Evolutionary conservation across 2,329 filamentous ascomycete species (phyloP).

Genomic region (Claviceps sp.): DNA sequence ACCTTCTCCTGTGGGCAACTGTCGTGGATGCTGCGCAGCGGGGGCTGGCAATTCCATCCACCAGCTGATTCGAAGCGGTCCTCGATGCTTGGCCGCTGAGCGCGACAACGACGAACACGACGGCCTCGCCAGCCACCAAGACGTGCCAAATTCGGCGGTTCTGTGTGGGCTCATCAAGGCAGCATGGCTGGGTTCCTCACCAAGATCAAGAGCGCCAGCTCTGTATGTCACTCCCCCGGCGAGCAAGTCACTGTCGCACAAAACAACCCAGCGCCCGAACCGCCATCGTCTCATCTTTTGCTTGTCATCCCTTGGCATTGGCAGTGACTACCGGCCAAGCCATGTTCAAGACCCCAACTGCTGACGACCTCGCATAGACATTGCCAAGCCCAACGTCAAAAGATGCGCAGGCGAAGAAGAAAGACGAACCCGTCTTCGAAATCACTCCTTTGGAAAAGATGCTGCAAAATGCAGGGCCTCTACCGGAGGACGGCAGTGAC

Average conservation of each 20-base stretch:
- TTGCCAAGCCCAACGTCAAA: conserved; percentile 28
- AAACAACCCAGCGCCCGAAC: neutral
- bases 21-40: conserved; percentile 23
- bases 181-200: conserved; percentile 44
- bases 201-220: conserved; percentile 42
- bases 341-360: conserved; percentile 10
- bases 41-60: conserved; percentile 16
- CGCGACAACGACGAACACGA: neutral
- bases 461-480: conserved; percentile 65
- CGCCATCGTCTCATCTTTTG: neutral
- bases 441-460: conserved; percentile 56
- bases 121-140: neutral
- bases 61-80: conserved; percentile 5
- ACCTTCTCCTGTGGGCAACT: conserved; percentile 17
- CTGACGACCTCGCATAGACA: conserved; percentile 27
- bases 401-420: conserved; percentile 38
- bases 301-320: neutral
- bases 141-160: neutral
- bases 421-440: conserved; percentile 44
- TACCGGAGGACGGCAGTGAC: conserved; percentile 81
- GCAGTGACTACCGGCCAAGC: neutral
- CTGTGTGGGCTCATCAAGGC: conserved; percentile 4
- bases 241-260: neutral
- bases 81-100: neutral
- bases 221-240: conserved; percentile 29